Percentiles rank a stretch among this genome's conserved stretches.
Evolutionary conservation across 441 rosid genomes (phyloP).

Genomic region (Populus hybrid): DNA sequence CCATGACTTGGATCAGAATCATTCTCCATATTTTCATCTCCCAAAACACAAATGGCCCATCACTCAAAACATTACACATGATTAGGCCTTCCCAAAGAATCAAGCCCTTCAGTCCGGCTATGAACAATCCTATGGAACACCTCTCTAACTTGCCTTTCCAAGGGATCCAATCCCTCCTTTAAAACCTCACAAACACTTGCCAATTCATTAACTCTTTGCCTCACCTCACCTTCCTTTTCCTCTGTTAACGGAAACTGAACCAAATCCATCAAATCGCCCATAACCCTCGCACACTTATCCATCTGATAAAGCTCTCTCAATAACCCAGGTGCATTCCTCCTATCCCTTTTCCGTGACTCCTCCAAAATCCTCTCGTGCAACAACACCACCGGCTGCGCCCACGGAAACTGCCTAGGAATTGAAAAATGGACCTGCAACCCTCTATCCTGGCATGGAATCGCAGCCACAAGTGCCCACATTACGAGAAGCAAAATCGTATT

Average conservation of each 20-base stretch:
- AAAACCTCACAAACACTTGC: slow-evolving; percentile 39
- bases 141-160: slow-evolving; percentile 78
- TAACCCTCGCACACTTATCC: slow-evolving; percentile 56
- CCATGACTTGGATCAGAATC: slow-evolving; percentile 13
- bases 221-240: slow-evolving; percentile 60
- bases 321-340: slow-evolving; percentile 72
- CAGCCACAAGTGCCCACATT: slow-evolving; percentile 90
- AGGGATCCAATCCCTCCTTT: slow-evolving; percentile 62
- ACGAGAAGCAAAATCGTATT: slow-evolving; percentile 56
- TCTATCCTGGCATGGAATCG: slow-evolving; percentile 88
- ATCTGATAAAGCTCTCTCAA: slow-evolving; percentile 75
- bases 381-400: slow-evolving; percentile 57
- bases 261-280: slow-evolving; percentile 65
- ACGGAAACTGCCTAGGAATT: slow-evolving; percentile 54
- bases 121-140: slow-evolving; percentile 79
- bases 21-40: neutral
- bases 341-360: slow-evolving; percentile 73
- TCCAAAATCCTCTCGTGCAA: slow-evolving; percentile 75
- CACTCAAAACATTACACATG: slow-evolving; percentile 10
- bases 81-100: slow-evolving; percentile 37
- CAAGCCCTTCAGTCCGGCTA: slow-evolving; percentile 80
- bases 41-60: neutral
- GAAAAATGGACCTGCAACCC: slow-evolving; percentile 76
- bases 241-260: slow-evolving; percentile 62
- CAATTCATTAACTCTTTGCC: slow-evolving; percentile 56